phyloP scores from a whole-genome alignment of 768 basidiomycete genomes.

The Russula virescens region DNA sequence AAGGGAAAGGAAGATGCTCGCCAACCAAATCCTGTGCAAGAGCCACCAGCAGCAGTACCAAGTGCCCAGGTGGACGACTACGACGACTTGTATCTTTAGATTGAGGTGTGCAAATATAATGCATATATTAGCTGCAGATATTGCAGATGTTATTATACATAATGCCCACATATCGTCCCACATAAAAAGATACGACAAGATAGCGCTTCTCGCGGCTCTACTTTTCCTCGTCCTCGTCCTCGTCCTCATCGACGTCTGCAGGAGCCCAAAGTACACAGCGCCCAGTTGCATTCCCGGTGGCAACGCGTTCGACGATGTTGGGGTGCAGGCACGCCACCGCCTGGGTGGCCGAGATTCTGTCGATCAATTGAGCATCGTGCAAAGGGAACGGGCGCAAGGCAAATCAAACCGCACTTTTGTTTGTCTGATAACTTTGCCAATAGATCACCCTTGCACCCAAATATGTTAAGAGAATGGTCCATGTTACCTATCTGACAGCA shows the following conservation, averaged over 20 bases:
- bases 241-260: conserved; percentile 16
- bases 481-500: conserved; percentile 62
- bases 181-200: not conserved
- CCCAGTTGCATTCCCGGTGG: conserved; percentile 73
- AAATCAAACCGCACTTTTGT: conserved; percentile 49
- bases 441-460: conserved; percentile 70
- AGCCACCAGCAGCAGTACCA: not conserved
- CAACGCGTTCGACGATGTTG: conserved; percentile 63
- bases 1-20: not conserved
- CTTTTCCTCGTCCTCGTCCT: not conserved
- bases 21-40: not conserved
- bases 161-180: not conserved
- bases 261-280: conserved; percentile 78
- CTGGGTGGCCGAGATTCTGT: conserved; percentile 74
- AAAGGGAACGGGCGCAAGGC: not conserved
- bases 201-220: not conserved
- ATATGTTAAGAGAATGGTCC: conserved; percentile 72
- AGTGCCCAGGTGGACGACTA: conserved; percentile 31
- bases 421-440: conserved; percentile 47
- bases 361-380: not conserved
- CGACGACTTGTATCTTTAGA: conserved; percentile 58
- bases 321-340: conserved; percentile 91
- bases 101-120: not conserved
- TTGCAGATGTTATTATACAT: not conserved
- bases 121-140: not conserved